A percentile compares a stretch with the other conserved stretches of the same genome.
phyloP scores from a whole-genome alignment of 176 grass and related monocot species.

The Ampelocalamus luodianensis region DNA sequence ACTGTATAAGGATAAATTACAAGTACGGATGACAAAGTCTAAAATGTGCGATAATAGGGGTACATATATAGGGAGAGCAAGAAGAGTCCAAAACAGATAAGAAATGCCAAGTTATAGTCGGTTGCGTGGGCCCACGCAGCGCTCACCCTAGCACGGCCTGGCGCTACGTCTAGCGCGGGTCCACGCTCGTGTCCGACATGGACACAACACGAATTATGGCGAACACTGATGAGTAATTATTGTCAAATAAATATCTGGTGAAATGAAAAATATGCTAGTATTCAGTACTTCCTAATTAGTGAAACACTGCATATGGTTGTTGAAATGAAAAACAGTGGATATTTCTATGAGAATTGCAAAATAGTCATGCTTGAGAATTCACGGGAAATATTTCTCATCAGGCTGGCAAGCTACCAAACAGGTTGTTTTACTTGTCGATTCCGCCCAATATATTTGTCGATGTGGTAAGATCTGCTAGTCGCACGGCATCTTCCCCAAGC shows the following conservation, averaged over 20 bases:
- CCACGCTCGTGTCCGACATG: no score
- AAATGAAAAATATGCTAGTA: background rate
- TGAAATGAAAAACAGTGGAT: background rate
- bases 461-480: conserved; percentile 80
- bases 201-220: background rate
- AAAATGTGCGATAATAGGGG: no score
- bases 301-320: no score
- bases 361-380: background rate
- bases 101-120: no score
- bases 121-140: no score
- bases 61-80: no score
- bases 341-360: background rate
- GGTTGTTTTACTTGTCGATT: conserved; percentile 91
- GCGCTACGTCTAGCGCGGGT: no score
- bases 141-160: no score
- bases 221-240: background rate
- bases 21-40: no score
- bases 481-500: conserved; percentile 53
- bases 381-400: conserved; percentile 35
- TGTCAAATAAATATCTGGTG: background rate
- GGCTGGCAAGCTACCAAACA: conserved; percentile 69
- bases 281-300: no score
- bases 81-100: no score
- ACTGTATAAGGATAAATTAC: no score
- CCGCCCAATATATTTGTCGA: conserved; percentile 96